phyloP scores from a whole-genome alignment of 371 early-diverging fungal species.

The Circinella minor region DNA sequence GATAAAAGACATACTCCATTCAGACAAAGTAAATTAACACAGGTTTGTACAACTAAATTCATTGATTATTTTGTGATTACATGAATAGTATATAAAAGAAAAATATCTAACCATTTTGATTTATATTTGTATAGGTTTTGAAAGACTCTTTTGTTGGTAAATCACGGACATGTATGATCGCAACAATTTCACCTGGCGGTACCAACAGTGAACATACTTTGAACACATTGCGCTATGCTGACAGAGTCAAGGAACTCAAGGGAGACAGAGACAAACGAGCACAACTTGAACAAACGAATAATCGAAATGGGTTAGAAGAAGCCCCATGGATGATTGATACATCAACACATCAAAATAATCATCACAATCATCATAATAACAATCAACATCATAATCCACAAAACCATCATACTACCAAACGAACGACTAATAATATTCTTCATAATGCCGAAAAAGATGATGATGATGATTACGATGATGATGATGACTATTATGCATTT shows the following conservation, averaged over 20 bases:
- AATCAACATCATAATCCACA: not conserved
- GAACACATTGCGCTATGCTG: constrained; percentile 98
- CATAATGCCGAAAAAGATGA: not conserved
- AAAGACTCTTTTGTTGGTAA: constrained; percentile 99
- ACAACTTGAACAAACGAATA: constrained; percentile 5
- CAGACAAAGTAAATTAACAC: constrained; percentile 97
- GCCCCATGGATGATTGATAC: constrained; percentile 6
- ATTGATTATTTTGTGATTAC: too few relatives aligned
- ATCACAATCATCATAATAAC: not conserved
- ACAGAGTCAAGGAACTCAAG: constrained; percentile 91
- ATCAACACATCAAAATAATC: not conserved
- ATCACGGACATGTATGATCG: constrained; percentile 97
- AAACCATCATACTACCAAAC: not conserved
- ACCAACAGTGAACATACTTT: constrained; percentile 96
- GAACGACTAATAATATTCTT: not conserved
- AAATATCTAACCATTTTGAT: too few relatives aligned
- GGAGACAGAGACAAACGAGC: constrained; percentile 55
- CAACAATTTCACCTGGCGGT: constrained; percentile 93
- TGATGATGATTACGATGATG: constrained; percentile 6
- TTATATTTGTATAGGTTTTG: constrained; percentile 62
- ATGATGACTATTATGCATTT: not conserved
- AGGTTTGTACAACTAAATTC: constrained; percentile 46
- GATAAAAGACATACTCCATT: constrained; percentile 96
- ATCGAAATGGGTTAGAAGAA: not conserved
- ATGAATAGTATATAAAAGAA: too few relatives aligned